Evolutionary conservation across 2,329 filamentous ascomycete genomes (phyloP).

Genomic region (Coniella lustricola): DNA sequence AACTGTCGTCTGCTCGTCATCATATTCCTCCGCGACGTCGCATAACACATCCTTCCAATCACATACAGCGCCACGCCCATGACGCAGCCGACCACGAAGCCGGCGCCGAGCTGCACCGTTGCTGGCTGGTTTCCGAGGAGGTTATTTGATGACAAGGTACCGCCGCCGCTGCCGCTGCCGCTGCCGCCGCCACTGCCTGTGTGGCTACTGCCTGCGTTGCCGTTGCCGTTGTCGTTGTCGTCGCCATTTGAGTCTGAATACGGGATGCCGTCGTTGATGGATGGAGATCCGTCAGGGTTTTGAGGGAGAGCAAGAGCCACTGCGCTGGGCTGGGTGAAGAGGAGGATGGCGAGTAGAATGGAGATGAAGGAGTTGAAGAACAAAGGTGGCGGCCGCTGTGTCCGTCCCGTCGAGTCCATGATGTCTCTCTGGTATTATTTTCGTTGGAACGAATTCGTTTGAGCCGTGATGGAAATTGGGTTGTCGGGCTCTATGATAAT

Average conservation of each 20-base stretch:
- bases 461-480: too few relatives aligned
- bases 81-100: conserved; percentile 13
- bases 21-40: neutral
- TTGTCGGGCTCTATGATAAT: too few relatives aligned
- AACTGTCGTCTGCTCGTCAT: neutral
- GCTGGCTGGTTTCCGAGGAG: conserved; percentile 2
- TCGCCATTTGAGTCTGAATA: neutral
- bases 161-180: too few relatives aligned
- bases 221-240: neutral
- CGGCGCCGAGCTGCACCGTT: conserved; percentile 10
- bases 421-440: too few relatives aligned
- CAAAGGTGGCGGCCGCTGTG: neutral
- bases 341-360: neutral
- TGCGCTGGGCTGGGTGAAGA: neutral
- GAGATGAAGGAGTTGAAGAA: neutral
- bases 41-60: neutral
- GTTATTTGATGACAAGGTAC: neutral
- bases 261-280: neutral
- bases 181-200: neutral
- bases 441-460: too few relatives aligned
- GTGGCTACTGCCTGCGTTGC: neutral
- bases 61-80: conserved; percentile 6
- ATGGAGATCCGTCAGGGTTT: neutral
- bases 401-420: too few relatives aligned
- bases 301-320: neutral